Evolutionary conservation across 2,329 filamentous ascomycete species (phyloP).

Genomic region (Dactylellina haptotyla): DNA sequence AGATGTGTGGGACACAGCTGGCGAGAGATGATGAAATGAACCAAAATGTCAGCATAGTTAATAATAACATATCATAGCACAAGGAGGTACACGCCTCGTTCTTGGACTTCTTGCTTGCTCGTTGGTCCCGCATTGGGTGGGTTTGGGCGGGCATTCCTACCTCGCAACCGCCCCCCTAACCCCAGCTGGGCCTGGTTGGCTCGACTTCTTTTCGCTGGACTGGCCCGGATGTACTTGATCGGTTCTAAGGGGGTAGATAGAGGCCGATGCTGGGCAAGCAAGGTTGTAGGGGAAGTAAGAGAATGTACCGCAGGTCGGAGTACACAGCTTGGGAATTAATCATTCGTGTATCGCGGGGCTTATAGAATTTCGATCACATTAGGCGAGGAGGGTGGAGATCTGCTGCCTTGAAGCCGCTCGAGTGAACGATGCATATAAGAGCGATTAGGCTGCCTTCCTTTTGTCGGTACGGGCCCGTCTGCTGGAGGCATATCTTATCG

Average conservation of each 20-base stretch:
- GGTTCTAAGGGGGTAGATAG: background rate
- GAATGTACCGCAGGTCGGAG: too few relatives aligned
- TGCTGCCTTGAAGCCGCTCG: constrained; percentile 22
- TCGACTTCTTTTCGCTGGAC: too few relatives aligned
- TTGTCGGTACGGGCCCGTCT: background rate
- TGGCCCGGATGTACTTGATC: constrained; percentile 33
- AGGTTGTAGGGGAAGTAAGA: background rate
- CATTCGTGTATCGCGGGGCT: constrained; percentile 51
- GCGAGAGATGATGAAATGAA: constrained; percentile 30
- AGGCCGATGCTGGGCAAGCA: too few relatives aligned
- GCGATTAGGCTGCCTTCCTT: background rate
- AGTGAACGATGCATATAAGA: constrained; percentile 4
- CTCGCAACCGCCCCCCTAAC: background rate
- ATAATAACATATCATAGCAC: background rate
- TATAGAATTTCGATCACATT: constrained; percentile 29
- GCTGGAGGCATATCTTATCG: background rate
- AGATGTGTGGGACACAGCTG: background rate
- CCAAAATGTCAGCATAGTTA: background rate
- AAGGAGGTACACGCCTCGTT: background rate
- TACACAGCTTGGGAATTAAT: constrained; percentile 30
- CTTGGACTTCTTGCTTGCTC: too few relatives aligned
- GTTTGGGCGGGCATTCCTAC: background rate
- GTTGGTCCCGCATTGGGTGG: too few relatives aligned
- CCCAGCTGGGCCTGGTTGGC: constrained; percentile 8
- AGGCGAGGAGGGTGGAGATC: constrained; percentile 33